phyloP scores from a whole-genome alignment of 768 basidiomycete species.

The Termitomyces sp. region DNA sequence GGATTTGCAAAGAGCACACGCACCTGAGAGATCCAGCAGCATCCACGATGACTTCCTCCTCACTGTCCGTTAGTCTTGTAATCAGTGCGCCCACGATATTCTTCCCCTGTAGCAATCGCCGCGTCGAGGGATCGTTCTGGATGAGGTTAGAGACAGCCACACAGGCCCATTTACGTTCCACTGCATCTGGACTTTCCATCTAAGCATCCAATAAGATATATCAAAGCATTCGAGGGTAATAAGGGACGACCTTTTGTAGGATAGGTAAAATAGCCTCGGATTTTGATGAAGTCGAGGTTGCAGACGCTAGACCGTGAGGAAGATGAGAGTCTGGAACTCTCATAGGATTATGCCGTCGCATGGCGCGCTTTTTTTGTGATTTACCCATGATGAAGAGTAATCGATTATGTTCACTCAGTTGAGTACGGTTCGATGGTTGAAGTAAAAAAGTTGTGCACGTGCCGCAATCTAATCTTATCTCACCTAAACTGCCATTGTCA shows the following conservation, averaged over 20 bases:
- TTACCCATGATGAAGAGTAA: conserved; percentile 71
- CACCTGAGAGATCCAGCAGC: conserved; percentile 87
- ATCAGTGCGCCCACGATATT: conserved; percentile 88
- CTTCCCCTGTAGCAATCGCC: conserved; percentile 86
- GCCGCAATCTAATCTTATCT: conserved; percentile 17
- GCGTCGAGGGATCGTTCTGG: conserved; percentile 91
- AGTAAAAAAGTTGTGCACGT: conserved; percentile 14
- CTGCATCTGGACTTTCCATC: conserved; percentile 75
- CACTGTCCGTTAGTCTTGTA: conserved; percentile 81
- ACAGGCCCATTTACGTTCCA: conserved; percentile 93
- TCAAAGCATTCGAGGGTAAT: background rate
- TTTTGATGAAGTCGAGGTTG: conserved; percentile 71
- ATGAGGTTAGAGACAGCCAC: conserved; percentile 95
- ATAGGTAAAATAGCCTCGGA: conserved; percentile 82
- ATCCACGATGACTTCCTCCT: conserved; percentile 90
- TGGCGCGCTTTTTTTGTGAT: conserved; percentile 81
- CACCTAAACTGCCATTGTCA: too few relatives aligned
- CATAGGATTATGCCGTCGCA: conserved; percentile 91
- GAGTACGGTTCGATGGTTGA: background rate
- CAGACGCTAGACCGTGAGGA: conserved; percentile 76
- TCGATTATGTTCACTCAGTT: background rate
- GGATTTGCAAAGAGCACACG: conserved; percentile 21
- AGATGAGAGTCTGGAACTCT: conserved; percentile 93
- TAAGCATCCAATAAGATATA: conserved; percentile 26
- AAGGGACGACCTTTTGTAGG: conserved; percentile 71